Base-by-base conservation (phyloP, 768 basidiomycete genomes). In the Chlorophyllum brunneum region DNA sequence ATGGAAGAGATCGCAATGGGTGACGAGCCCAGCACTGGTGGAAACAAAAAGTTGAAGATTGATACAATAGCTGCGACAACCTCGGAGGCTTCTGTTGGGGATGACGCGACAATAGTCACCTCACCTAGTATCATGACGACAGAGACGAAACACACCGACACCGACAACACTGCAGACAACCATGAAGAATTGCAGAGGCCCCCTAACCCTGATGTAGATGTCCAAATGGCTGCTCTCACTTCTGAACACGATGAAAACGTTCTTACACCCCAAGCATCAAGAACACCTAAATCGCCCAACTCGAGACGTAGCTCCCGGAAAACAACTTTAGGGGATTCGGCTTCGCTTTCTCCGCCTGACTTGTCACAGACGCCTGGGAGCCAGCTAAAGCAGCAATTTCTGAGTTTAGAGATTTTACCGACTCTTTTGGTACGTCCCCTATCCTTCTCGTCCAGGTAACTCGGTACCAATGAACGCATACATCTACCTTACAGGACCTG, bases 1-100 rank as follows among this genome's bases (percentile, higher is more conserved):
- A 88, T 90, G 84, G 90, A 92, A 58, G 89, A 92, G 56, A 86
- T 93, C 43, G 80, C 78, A 23, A 85, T 88, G 77, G 78, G 83
- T 57, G 88, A 88, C 20, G 83, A 85, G 36, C 70, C 80, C 16
- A 59, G 13, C 43, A 29, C 15, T 7, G 34, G 34, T 36, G 34
- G 34, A 10, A 45, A 4, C 18, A 16, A 30, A 38, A 31, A 23
- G 16, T 36, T 51, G 49, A 51, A 24, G 16, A 22, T 51, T 4
- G 49, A 51, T 18, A 51, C 49, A 5, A 26, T 33, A 22, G 18
- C 18, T 23, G 45, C 33, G 5, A 23, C 39, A 13, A 40, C 10
- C 20, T 23, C 39, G 39, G 20, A 23, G 13, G 13, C 41, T 3
- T 11, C n/a, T n/a, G n/a, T n/a, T n/a, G n/a, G n/a, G n/a, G n/a